phyloP scores from a whole-genome alignment of 2,329 filamentous ascomycete species.

The Alternaria hordeiaustralica region DNA sequence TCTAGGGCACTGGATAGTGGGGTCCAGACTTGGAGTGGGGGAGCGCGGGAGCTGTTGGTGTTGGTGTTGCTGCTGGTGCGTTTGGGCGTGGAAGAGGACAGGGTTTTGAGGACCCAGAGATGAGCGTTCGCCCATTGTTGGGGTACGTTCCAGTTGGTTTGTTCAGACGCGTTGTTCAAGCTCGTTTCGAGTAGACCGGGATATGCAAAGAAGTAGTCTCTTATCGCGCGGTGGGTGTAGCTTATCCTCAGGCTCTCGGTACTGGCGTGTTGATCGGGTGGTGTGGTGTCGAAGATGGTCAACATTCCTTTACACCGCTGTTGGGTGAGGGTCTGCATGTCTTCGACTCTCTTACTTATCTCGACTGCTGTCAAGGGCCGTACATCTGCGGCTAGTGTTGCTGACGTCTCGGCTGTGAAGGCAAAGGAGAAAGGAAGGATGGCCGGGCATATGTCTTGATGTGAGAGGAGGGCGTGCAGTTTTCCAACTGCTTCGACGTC shows the following conservation, averaged over 20 bases:
- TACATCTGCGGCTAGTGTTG: slow-evolving; percentile 25
- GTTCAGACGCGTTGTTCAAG: slow-evolving; percentile 1
- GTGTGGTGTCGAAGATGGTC: slow-evolving; percentile 26
- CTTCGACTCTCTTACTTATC: slow-evolving; percentile 20
- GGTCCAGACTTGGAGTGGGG: slow-evolving; percentile 23
- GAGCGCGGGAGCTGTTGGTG: background rate
- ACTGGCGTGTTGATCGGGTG: slow-evolving; percentile 12
- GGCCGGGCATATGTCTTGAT: slow-evolving; percentile 23
- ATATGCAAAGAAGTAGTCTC: slow-evolving; percentile 26
- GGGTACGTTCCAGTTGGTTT: slow-evolving; percentile 18
- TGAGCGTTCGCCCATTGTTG: slow-evolving; percentile 34
- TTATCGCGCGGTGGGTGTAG: slow-evolving; percentile 35
- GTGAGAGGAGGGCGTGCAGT: slow-evolving; percentile 32
- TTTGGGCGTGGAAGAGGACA: slow-evolving; percentile 4
- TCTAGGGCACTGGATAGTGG: slow-evolving; percentile 26
- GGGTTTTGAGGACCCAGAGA: slow-evolving; percentile 30
- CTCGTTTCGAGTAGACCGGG: slow-evolving; percentile 13
- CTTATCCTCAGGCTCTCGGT: slow-evolving; percentile 26
- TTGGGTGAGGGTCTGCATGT: slow-evolving; percentile 25
- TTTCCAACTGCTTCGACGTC: slow-evolving; percentile 28
- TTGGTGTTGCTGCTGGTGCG: background rate
- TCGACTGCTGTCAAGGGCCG: slow-evolving; percentile 27
- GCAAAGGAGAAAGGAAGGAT: slow-evolving; percentile 36
- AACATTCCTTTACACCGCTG: slow-evolving; percentile 31
- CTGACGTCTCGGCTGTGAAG: slow-evolving; percentile 24